Base-by-base conservation (phyloP, 805 yeast species). In the Candida nanaspora region DNA sequence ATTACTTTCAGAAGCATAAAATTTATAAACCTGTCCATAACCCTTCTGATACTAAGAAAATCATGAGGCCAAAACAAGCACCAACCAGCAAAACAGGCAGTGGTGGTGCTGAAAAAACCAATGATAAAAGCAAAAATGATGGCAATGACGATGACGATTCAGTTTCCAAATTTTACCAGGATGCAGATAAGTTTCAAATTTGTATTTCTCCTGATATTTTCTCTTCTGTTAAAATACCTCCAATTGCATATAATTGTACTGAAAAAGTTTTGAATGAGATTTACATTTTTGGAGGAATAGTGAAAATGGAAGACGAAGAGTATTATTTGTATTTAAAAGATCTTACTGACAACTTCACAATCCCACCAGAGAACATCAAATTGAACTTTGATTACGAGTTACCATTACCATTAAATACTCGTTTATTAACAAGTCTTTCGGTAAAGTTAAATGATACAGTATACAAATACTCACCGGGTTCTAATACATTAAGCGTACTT, bases 271-370 rank as follows among this genome's bases (percentile, higher is more conserved):
- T 60, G 19, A 66, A 61, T 16, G 57, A 56, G n/a, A 56, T 70
- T 3, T 69, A 59, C 41, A 46, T 66, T 0, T 45, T 66, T 21
- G 82, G 82, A 21, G 82, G 82, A 0, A 47, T 70, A n/a, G 41
- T 48, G 3, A 35, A 44, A 14, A 40, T 50, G 38, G 15, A 45
- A 4, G 42, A 40, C 3, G 47, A 46, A 1, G 60, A 57, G 29
- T 62, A 62, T 41, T 51, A 43, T 16, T 33, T 33, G 2, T 46
- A 46, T 18, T 27, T 62, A 10, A 38, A 44, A n/a, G 48, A 49
- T 1, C 29, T 63, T 14, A 59, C 68, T 1, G 52, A 60, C 40
- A 41, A 59, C 39, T 62, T 57, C 38, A 39, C 52, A 21, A 57
- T 62, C n/a, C 58, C 63, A 2, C 52, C 62, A 10, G 52, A 52